Evolutionary conservation across 1,284 basidiomycete species (phyloP).

Genomic region (Boletus nobilissimus): DNA sequence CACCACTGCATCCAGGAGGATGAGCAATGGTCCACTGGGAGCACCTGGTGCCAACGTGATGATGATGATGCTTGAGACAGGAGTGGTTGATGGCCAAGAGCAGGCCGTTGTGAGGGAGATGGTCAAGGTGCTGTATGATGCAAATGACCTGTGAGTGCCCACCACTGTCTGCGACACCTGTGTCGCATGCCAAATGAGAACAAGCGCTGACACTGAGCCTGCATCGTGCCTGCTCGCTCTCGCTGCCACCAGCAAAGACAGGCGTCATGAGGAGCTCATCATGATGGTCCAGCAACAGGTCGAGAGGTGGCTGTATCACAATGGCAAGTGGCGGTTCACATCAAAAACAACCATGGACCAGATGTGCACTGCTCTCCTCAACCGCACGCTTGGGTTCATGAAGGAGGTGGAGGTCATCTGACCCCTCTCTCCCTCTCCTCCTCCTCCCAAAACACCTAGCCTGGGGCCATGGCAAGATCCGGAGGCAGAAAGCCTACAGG

Average conservation of each 20-base stretch:
- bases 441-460: not conserved
- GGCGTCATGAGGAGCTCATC: conserved; percentile 3
- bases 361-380: not conserved
- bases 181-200: not conserved
- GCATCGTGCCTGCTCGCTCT: not conserved
- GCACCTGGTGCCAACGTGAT: not conserved
- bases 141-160: conserved; percentile 11
- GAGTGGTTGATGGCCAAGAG: not conserved
- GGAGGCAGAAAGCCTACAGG: too few species aligned
- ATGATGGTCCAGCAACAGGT: conserved; percentile 16
- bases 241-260: not conserved
- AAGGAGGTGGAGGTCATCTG: conserved; percentile 5
- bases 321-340: conserved; percentile 1
- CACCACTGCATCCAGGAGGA: too few species aligned
- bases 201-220: not conserved
- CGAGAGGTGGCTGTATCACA: conserved; percentile 8
- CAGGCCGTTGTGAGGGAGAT: not conserved
- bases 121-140: conserved; percentile 7
- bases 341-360: conserved; percentile 13
- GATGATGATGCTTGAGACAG: not conserved
- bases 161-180: not conserved
- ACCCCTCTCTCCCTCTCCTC: not conserved
- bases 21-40: too few species aligned
- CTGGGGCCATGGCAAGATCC: too few species aligned
- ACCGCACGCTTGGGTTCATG: not conserved